Evolutionary conservation across 2,329 filamentous ascomycete genomes (phyloP).

Genomic region (Calonectria montana): DNA sequence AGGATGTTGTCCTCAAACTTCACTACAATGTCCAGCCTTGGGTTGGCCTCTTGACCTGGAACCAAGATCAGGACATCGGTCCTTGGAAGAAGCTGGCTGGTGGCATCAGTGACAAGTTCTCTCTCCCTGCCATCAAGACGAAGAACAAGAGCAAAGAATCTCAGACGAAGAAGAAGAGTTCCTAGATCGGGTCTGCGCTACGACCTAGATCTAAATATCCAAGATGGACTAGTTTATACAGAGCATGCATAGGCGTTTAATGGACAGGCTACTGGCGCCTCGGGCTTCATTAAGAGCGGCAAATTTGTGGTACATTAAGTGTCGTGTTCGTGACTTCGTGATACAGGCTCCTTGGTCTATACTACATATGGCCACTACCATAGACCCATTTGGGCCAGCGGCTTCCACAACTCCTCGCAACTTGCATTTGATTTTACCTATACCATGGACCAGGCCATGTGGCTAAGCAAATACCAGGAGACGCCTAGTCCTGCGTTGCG

Average conservation of each 20-base stretch:
- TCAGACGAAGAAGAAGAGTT: slow-evolving; percentile 30
- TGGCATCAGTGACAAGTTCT: slow-evolving; percentile 73
- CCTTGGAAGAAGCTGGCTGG: slow-evolving; percentile 74
- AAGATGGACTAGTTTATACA: slow-evolving; percentile 13
- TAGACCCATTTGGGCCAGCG: slow-evolving; percentile 18
- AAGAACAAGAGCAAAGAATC: slow-evolving; percentile 55
- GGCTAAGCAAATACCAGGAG: slow-evolving; percentile 3
- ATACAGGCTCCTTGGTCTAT: slow-evolving; percentile 38
- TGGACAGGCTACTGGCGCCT: slow-evolving; percentile 21
- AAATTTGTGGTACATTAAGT: slow-evolving; percentile 10
- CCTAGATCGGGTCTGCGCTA: slow-evolving; percentile 20
- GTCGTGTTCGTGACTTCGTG: slow-evolving; percentile 37
- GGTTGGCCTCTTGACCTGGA: slow-evolving; percentile 91
- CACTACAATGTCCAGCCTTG: slow-evolving; percentile 99
- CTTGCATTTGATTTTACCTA: slow-evolving; percentile 17
- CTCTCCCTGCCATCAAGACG: slow-evolving; percentile 73
- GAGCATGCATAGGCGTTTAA: slow-evolving; percentile 33
- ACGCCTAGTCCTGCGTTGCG: slow-evolving; percentile 35
- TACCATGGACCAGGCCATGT: slow-evolving; percentile 1
- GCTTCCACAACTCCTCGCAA: slow-evolving; percentile 11
- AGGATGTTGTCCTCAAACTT: slow-evolving; percentile 81
- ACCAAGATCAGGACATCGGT: slow-evolving; percentile 66
- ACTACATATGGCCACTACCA: slow-evolving; percentile 31
- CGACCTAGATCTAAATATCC: not conserved
- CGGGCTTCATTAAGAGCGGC: not conserved